Percentiles rank a stretch among this genome's conserved stretches.
Conservation (phyloP, 495 filamentous ascomycete genomes). For the Aspergillus leporis region DNA sequence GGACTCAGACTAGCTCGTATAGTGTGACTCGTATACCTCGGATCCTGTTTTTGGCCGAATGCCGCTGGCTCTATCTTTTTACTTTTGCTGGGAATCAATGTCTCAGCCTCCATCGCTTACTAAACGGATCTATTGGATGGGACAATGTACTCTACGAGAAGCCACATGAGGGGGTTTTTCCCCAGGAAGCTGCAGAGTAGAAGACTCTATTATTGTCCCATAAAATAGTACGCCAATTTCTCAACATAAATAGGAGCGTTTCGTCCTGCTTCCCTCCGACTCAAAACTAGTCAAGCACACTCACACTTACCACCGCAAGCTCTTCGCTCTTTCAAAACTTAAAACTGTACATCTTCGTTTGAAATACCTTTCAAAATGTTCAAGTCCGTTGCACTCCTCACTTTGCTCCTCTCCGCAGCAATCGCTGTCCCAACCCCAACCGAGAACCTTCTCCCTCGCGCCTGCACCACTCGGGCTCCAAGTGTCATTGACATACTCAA, state of each 20-base stretch:
- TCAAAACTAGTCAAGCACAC: not conserved
- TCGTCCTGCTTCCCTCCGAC: too few relatives aligned
- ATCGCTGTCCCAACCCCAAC: not conserved
- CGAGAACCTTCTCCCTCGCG: constrained; percentile 4
- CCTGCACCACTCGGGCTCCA: constrained; percentile 17
- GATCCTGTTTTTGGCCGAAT: not conserved
- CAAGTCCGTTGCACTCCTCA: not conserved
- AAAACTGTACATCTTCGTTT: not conserved
- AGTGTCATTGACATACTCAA: constrained; percentile 19
- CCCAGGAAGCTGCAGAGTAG: not conserved
- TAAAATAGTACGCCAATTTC: too few relatives aligned
- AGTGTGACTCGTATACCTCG: not conserved
- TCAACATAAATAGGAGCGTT: too few relatives aligned
- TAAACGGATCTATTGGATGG: not conserved
- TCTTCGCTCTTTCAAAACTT: not conserved
- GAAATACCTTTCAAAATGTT: not conserved
- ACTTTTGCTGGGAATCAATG: not conserved
- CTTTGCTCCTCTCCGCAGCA: not conserved
- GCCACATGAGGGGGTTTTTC: not conserved
- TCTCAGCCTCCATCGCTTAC: not conserved
- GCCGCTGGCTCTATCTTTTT: not conserved
- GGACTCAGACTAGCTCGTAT: not conserved
- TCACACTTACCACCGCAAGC: not conserved
- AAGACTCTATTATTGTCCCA: too few relatives aligned
- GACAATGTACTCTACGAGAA: not conserved